Evolutionary conservation across 345 rosid species (phyloP), one percentile per base, ranked within the genome.

Genomic region (Aquilaria sinensis): DNA sequence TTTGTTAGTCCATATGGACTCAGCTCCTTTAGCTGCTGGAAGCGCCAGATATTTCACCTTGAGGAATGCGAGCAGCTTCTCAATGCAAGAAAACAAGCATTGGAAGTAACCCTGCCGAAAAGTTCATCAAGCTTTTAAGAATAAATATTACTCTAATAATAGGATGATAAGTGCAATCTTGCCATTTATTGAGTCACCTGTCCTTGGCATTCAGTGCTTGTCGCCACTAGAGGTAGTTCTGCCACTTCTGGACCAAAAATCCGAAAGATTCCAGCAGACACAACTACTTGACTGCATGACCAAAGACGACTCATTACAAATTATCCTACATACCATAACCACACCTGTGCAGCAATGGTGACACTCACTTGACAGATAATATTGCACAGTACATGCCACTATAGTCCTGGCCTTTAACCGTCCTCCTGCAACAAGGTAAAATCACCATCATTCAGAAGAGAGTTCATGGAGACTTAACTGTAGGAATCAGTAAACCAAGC

Each of bases 191-290:
- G 2, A 43, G 31, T 72, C 65, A 91, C 99, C 89, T 82, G 77
- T 61, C 96, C 96, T 75, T 86, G 86, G 51, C 58, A 72, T 15
- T 81, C 89, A 53, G 66, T 72, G 62, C 79, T 80, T 23, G 97
- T 94, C 51, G 99, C 97, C 63, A 83, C 99, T 51, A 90, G 63
- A 66, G 99, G 99, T 66, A 94, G 85, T 67, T 94, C 99, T 6
- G 99, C 99, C 70, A 88, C 67, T 56, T 94, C 97, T 64, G 70
- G 69, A 69, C 97, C 97, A 10, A 93, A 88, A 60, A 93, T 68
- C 61, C 99, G 78, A 57, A 90, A 75, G 53, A 86, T 76, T 69
- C 90, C 99, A 13, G 85, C 88, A 6, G 92, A 86, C 43, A 88
- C 95, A 1, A 90, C 83, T 54, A 74, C 94, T 60, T 80, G 82